Percentiles rank a stretch among this genome's conserved stretches.
Evolutionary conservation across 441 rosid species (phyloP).

Genomic region (Adansonia grandidieri): DNA sequence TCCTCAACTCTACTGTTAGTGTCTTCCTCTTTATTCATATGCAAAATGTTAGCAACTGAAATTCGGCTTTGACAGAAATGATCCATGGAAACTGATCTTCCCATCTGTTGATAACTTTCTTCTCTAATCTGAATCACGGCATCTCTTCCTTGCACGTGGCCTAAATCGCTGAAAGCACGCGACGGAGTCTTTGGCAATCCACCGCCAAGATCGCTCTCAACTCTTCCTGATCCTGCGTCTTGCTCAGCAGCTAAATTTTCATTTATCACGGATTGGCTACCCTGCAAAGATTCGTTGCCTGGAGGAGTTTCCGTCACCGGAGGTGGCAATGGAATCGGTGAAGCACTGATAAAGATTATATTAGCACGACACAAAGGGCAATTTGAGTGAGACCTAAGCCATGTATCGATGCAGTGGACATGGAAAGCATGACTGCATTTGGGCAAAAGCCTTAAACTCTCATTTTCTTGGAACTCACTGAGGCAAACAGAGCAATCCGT

Average conservation of each 20-base stretch:
- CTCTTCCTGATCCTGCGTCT: slow-evolving; percentile 22
- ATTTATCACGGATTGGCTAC: slow-evolving; percentile 17
- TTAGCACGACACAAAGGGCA: slow-evolving; percentile 91
- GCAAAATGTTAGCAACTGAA: slow-evolving; percentile 42
- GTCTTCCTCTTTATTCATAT: slow-evolving; percentile 37
- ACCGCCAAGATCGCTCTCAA: slow-evolving; percentile 17
- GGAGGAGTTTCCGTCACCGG: slow-evolving; percentile 29
- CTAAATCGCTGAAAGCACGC: slow-evolving; percentile 45
- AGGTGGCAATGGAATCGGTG: slow-evolving; percentile 35
- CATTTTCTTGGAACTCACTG: slow-evolving; percentile 76
- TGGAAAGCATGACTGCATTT: slow-evolving; percentile 87
- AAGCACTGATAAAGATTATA: slow-evolving; percentile 36
- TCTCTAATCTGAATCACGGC: slow-evolving; percentile 41
- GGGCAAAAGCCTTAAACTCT: slow-evolving; percentile 79
- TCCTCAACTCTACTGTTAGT: slow-evolving; percentile 26
- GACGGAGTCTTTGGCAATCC: slow-evolving; percentile 35
- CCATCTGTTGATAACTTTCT: slow-evolving; percentile 32
- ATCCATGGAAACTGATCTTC: slow-evolving; percentile 69
- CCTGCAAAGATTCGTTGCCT: slow-evolving; percentile 30
- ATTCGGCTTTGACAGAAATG: slow-evolving; percentile 47
- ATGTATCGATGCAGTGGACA: slow-evolving; percentile 79
- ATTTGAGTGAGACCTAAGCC: slow-evolving; percentile 84
- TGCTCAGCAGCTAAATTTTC: slow-evolving; percentile 30
- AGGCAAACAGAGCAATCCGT: slow-evolving; percentile 89
- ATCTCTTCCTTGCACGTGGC: slow-evolving; percentile 41